A percentile compares a stretch with the other conserved stretches of the same genome.
These are phyloP conservation scores for Hyphopichia pseudoburtonii DNA, from an alignment of 1,139 yeast genomes.

Conservation along the genomic window DNA sequence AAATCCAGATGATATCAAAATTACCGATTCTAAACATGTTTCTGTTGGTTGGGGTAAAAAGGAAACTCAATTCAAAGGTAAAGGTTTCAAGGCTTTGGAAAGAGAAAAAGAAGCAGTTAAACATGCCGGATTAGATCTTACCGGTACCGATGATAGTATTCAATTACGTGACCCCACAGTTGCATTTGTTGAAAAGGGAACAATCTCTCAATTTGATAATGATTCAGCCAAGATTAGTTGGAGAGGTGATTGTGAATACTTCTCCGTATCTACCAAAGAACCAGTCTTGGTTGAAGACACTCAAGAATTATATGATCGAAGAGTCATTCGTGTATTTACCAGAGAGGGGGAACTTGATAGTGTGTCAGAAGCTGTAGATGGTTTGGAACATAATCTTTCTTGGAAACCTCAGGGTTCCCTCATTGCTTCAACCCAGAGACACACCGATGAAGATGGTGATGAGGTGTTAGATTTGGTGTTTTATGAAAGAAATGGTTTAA, in stretches of 20 bases:
- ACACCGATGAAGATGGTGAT: constrained; percentile 48
- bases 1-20: constrained; percentile 59
- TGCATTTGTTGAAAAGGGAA: constrained; percentile 69
- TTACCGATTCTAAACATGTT: constrained; percentile 74
- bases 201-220: constrained; percentile 53
- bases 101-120: constrained; percentile 44
- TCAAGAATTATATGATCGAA: constrained; percentile 48
- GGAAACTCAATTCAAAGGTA: constrained; percentile 96
- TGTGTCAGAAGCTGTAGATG: constrained; percentile 89
- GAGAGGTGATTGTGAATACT: constrained; percentile 94
- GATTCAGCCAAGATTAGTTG: constrained; percentile 60
- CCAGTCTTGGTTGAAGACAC: constrained; percentile 42
- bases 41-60: constrained; percentile 98
- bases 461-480: constrained; percentile 61
- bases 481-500: constrained; percentile 89
- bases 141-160: constrained; percentile 52
- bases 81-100: constrained; percentile 60
- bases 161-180: constrained; percentile 89
- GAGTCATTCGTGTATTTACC: constrained; percentile 81
- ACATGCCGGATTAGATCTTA: constrained; percentile 65
- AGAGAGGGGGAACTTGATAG: constrained; percentile 79
- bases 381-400: constrained; percentile 66
- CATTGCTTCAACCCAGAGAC: constrained; percentile 79
- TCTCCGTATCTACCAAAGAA: constrained; percentile 69
- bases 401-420: constrained; percentile 94